phyloP scores from a whole-genome alignment of 106 monocot genomes.

The Dioscorea zingiberensis region DNA sequence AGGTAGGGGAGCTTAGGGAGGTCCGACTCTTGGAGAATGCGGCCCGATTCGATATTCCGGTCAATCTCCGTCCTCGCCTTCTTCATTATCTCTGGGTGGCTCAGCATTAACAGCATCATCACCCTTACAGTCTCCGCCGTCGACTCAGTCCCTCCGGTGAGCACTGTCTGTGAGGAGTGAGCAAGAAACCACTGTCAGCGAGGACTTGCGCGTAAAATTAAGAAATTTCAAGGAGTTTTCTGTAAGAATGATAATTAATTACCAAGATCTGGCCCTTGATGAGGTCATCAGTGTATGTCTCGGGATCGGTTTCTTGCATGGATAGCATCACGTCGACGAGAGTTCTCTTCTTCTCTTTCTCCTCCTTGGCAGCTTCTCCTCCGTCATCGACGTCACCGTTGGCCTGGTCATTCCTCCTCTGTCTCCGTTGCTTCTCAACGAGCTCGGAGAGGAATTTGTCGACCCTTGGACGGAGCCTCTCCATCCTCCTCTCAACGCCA shows the following conservation, averaged over 20 bases:
- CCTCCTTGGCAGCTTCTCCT: too few species aligned
- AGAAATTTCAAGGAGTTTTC: background rate
- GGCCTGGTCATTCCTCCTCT: too few species aligned
- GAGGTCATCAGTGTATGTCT: background rate
- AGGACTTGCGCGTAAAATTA: background rate
- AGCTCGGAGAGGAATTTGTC: background rate
- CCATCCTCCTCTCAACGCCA: background rate
- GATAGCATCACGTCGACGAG: background rate
- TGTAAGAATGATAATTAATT: background rate
- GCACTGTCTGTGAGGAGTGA: constrained; percentile 1
- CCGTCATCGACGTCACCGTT: too few species aligned
- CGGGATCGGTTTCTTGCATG: background rate
- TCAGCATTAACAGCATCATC: constrained; percentile 37
- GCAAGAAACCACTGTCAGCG: too few species aligned
- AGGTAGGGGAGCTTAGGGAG: constrained; percentile 32
- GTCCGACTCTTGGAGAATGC: constrained; percentile 23
- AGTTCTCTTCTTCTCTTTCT: background rate
- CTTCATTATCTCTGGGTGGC: constrained; percentile 18
- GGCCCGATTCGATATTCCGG: background rate
- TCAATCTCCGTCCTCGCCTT: constrained; percentile 26
- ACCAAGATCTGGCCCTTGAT: background rate
- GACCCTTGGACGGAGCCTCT: background rate
- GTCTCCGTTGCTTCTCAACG: background rate
- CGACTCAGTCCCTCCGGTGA: constrained; percentile 25
- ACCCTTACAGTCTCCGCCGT: constrained; percentile 15